Evolutionary conservation across 805 yeast genomes (phyloP).

Genomic region (Danielia reshetovae): DNA sequence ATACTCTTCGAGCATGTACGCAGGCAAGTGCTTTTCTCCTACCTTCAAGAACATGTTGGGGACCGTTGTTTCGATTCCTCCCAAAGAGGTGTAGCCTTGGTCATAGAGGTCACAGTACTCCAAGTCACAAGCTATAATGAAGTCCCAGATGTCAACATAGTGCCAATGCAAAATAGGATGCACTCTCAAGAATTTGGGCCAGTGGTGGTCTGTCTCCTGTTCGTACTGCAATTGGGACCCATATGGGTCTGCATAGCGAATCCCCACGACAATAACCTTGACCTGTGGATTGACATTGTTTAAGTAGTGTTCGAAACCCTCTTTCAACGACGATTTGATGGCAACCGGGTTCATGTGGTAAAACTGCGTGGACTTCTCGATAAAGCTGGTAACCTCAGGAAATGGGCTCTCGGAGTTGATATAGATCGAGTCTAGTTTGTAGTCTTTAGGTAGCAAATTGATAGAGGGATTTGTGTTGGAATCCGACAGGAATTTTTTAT

Average conservation of each 20-base stretch:
- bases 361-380: slow-evolving; percentile 45
- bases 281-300: slow-evolving; percentile 43
- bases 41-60: slow-evolving; percentile 57
- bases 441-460: slow-evolving; percentile 21
- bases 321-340: slow-evolving; percentile 50
- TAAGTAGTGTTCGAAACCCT: slow-evolving; percentile 67
- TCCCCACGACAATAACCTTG: slow-evolving; percentile 83
- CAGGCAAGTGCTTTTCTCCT: slow-evolving; percentile 41
- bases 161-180: slow-evolving; percentile 92
- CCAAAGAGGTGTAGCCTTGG: slow-evolving; percentile 83
- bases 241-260: slow-evolving; percentile 83
- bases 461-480: slow-evolving; percentile 8
- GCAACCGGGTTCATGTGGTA: slow-evolving; percentile 53
- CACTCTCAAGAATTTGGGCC: slow-evolving; percentile 84
- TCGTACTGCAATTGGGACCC: slow-evolving; percentile 56
- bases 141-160: slow-evolving; percentile 81
- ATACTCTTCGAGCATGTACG: slow-evolving; percentile 56
- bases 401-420: slow-evolving; percentile 75
- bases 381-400: slow-evolving; percentile 63
- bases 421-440: slow-evolving; percentile 58
- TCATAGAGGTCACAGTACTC: slow-evolving; percentile 78
- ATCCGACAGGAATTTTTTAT: slow-evolving; percentile 19
- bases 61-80: slow-evolving; percentile 68
- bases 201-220: slow-evolving; percentile 79
- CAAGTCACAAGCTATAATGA: slow-evolving; percentile 54